These are phyloP conservation scores for Microbotryum intermedium DNA, from an alignment of 1,284 basidiomycete genomes.

Conservation along the genomic window DNA sequence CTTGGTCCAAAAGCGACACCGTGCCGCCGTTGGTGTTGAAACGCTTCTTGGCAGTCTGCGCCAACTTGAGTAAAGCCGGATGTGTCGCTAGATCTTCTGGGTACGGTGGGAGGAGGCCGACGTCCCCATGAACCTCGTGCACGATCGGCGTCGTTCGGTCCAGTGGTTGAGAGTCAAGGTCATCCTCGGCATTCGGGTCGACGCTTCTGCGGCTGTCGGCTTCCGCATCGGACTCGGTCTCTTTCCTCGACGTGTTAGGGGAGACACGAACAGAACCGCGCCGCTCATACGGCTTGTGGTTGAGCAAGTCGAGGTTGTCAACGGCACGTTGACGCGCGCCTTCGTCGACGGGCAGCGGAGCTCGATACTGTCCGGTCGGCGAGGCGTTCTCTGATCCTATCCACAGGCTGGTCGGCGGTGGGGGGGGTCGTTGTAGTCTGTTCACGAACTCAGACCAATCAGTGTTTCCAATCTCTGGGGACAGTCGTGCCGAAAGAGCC, in stretches of 20 bases:
- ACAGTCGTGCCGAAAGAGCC: too few relatives aligned
- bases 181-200: background rate
- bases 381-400: constrained; percentile 5
- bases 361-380: constrained; percentile 12
- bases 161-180: too few relatives aligned
- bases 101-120: background rate
- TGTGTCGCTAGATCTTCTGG: constrained; percentile 9
- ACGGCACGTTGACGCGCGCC: constrained; percentile 18
- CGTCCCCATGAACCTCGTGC: background rate
- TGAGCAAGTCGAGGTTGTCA: constrained; percentile 9
- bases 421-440: constrained; percentile 28
- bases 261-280: background rate
- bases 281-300: background rate
- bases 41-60: constrained; percentile 7
- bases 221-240: background rate
- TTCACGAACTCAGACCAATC: background rate
- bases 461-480: too few relatives aligned
- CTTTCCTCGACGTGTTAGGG: background rate
- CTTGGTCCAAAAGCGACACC: constrained; percentile 22
- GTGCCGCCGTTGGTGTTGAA: constrained; percentile 17
- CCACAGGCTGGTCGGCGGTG: constrained; percentile 16
- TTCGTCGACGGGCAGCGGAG: constrained; percentile 19
- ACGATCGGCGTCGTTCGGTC: background rate
- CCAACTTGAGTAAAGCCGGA: constrained; percentile 12
- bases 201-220: background rate